phyloP scores from a whole-genome alignment of 148 eudicot genomes.

The Vaccinium myrtillus region DNA sequence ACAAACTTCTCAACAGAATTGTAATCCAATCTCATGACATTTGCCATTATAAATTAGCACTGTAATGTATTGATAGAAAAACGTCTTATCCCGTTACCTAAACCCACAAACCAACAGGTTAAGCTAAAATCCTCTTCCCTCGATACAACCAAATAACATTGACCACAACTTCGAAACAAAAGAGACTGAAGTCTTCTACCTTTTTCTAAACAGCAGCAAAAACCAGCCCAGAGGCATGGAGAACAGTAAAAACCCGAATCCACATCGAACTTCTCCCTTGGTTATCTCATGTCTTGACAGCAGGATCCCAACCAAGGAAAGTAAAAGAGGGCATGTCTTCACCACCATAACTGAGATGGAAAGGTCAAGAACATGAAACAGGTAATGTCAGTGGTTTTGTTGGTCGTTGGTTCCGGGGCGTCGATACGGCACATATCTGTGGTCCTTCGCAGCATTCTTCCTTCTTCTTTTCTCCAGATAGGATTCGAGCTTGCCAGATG shows the following conservation, averaged over 20 bases:
- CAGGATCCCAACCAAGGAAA: background rate
- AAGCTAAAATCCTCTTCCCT: background rate
- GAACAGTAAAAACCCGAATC: background rate
- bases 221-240: background rate
- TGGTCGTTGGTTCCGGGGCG: slow-evolving; percentile 36
- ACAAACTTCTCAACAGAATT: too few species aligned
- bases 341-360: background rate
- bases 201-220: background rate
- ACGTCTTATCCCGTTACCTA: background rate
- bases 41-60: too few species aligned
- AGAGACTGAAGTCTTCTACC: background rate
- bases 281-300: background rate
- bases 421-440: slow-evolving; percentile 79
- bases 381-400: slow-evolving; percentile 15
- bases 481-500: slow-evolving; percentile 74
- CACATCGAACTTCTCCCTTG: background rate
- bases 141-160: background rate
- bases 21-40: too few species aligned
- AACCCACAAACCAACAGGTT: background rate
- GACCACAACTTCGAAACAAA: background rate
- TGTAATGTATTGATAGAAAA: background rate
- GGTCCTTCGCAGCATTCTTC: slow-evolving; percentile 84
- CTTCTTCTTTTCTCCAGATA: slow-evolving; percentile 66
- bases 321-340: background rate
- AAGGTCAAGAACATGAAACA: background rate